Base-by-base conservation (phyloP, 2,329 filamentous ascomycete species). In the Botryosphaeria dothidea region DNA sequence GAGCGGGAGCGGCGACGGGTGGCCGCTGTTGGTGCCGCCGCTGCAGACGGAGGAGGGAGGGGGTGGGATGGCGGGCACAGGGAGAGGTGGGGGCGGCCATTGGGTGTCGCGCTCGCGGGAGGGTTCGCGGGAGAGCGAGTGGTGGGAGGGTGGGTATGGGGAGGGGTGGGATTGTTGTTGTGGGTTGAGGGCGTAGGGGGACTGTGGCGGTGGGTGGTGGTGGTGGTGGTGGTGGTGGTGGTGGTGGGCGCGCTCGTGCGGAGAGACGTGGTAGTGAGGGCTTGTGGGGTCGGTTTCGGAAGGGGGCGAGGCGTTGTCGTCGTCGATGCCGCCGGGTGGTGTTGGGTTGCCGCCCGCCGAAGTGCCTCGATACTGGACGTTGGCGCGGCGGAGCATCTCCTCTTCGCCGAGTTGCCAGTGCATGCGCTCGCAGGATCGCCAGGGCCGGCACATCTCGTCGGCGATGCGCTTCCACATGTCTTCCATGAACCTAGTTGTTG, bases 401-500 rank as follows among this genome's bases (percentile, higher is more conserved):
- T 89, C 84, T 76, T 97, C 92, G 68, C 94, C 94, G 64, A 99
- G 84, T 74, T 96, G 91, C 94, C 95, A 99, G 79, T 98, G 95
- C 93, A 97, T 97, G 4, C 92, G 93, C 79, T 99, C 94, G 54
- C 92, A 94, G 19, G 95, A 93, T 73, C 95, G 87, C 94, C 94
- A 98, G 38, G 94, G 95, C 65, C 97, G 90, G 31, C 89, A 89
- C 89, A 99, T 94, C 78, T 98, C 94, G 76, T 95, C 92, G 46
- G 93, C 93, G 23, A 98, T 91, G 73, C 94, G 95, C 66, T 92
- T 89, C 94, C 94, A 99, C 92, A 98, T 98, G 75, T 98, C 93
- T 68, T 92, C 88, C 79, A 97, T 97, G 83, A 97, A 97, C 78
- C 94, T 98, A 75, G 34, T 54, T 41, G n/a, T 15, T 23, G 25